Base-by-base conservation (phyloP, 257 asterid species). In the Rehmannia glutinosa region DNA sequence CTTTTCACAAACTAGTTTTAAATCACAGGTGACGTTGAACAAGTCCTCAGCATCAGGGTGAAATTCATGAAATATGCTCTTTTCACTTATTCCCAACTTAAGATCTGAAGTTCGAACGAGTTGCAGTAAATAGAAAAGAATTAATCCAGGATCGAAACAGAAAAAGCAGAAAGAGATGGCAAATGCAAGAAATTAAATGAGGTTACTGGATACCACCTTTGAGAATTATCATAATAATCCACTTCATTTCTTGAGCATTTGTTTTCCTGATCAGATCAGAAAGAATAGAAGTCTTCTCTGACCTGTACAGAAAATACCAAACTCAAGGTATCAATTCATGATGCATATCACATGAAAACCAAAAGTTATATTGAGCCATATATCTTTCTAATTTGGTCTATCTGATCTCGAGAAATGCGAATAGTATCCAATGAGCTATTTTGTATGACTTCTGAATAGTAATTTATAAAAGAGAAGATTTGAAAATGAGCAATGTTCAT, bases 21-120 rank as follows among this genome's bases (percentile, higher is more conserved):
- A 78, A 81, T 93, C 99, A 73, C 99, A 93, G 11, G 97, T 93
- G 59, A 93, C 97, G 23, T 93, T 93, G 88, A 93, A 93, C 82
- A 90, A 80, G 87, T 85, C 96, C 86, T 93, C 99, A 2, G 97
- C 99, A 78, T 93, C 99, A 49, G 95, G 97, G 80, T 93, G 99
- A 79, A 90, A 93, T 80, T 90, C 99, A 69, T 88, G 99, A 81
- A 90, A 93, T 72, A 93, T 83, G 85, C 92, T 85, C 80, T 85
- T 90, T 75, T 93, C 99, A 74, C 97, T 90, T 36, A 88, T 74
- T 58, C 99, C 99, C 90, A 93, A 73, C 86, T 90, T 93, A 64
- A 93, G 95, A 85, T 93, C 97, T 93, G 77, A 43, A 71, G 41
- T 56, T 55, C 39, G 47, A 49, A 42, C 54, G 52, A 58, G 66